phyloP scores from a whole-genome alignment of 129 eudicot species.

The Flaveria robusta region DNA sequence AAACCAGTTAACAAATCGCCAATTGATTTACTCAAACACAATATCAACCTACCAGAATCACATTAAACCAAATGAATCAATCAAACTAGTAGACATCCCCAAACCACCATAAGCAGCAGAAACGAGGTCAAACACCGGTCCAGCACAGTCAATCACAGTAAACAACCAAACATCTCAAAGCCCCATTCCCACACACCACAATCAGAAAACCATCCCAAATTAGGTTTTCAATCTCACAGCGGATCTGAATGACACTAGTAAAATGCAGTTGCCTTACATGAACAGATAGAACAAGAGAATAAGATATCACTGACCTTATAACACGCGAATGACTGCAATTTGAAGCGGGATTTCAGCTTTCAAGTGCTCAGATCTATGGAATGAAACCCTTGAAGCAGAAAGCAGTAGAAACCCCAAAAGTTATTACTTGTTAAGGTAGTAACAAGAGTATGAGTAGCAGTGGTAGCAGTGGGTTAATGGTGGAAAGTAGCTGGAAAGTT shows the following conservation, averaged over 20 bases:
- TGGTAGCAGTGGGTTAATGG: background rate
- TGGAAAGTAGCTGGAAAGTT: slow-evolving; percentile 42
- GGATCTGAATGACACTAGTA: slow-evolving; percentile 27
- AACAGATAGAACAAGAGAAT: background rate
- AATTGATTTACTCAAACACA: background rate
- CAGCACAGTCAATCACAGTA: background rate
- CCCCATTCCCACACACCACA: no score
- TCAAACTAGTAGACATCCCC: background rate
- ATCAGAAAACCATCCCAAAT: background rate
- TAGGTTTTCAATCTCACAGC: background rate
- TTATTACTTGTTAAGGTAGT: slow-evolving; percentile 2
- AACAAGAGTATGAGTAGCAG: background rate
- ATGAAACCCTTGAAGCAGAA: background rate
- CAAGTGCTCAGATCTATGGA: slow-evolving; percentile 38
- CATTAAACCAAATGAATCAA: slow-evolving; percentile 3
- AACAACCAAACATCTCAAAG: no score
- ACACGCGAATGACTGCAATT: background rate
- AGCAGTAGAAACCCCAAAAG: background rate
- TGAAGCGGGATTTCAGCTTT: slow-evolving; percentile 10
- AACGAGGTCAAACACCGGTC: slow-evolving; percentile 18
- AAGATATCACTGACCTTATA: slow-evolving; percentile 13
- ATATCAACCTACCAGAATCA: slow-evolving; percentile 9
- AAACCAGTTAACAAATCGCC: background rate
- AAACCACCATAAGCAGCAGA: slow-evolving; percentile 24
- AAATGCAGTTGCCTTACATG: slow-evolving; percentile 23